Base-by-base conservation (phyloP, 768 basidiomycete genomes). In the Macrolepiota dolichaula region DNA sequence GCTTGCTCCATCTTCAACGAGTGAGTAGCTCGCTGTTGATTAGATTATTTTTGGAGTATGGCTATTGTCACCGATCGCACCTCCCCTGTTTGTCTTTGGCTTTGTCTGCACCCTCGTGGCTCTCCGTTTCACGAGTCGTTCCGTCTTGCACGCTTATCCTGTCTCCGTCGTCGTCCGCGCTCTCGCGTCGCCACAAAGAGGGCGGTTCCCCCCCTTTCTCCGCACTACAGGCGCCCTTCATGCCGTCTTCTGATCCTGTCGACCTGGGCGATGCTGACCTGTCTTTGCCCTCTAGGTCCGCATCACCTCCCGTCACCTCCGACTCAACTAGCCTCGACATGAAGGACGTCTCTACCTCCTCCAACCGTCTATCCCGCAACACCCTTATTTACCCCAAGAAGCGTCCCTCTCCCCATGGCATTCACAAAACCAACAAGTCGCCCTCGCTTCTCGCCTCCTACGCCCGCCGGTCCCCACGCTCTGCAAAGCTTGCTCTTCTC, bases 371-470 rank as follows among this genome's bases (percentile, higher is more conserved):
- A 69, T 80, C 86, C 64, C 83, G 88, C 72, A 81, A 80, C 68
- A 81, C 84, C 64, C 74, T 83, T 57, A 79, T 86, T 66, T 94
- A 94, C 69, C 88, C 88, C 52, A 92, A 88, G 86, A 93, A 89
- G 74, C 89, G 89, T 60, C 92, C 92, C 19, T 92, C 91, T 22
- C 91, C 90, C 44, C 76, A 89, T 75, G 91, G 91, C 70, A 77
- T 94, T 64, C 81, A 82, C 50, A 93, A 92, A 73, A 70, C 78
- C 27, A 84, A 84, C 69, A 88, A 83, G 68, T 81, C 80, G 61
- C 86, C 80, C 59, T 78, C 83, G 61, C 77, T 78, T 19, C 79
- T 80, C 61, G 70, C 80, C 53, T 77, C 83, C 66, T 78, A 81
- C 62, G 74, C 79, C 60, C 82, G 84, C 64, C 82, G 82, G 73